Percentiles rank a stretch among this genome's conserved stretches.
These are phyloP conservation scores for Lophiostoma macrostomum DNA, from an alignment of 495 filamentous ascomycete genomes.

Conservation along the genomic window DNA sequence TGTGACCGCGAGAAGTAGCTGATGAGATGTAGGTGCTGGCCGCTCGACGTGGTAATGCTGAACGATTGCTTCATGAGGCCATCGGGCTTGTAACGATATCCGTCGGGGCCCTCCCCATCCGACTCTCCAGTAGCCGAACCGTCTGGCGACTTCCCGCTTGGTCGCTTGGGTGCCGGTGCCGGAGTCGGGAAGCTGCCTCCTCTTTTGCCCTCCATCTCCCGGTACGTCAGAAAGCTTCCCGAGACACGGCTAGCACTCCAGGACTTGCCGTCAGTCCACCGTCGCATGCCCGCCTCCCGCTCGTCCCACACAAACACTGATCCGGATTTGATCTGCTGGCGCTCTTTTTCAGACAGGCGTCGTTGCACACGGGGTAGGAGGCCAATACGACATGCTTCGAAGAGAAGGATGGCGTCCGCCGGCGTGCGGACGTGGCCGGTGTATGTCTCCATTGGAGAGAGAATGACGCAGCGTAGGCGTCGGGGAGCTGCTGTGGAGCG, in stretches of 20 bases:
- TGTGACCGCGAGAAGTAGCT: constrained; percentile 88
- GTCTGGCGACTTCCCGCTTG: constrained; percentile 68
- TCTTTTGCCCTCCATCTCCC: constrained; percentile 98
- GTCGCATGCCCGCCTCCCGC: constrained; percentile 93
- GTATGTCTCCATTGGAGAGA: constrained; percentile 82
- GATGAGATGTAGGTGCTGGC: constrained; percentile 93
- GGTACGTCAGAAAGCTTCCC: constrained; percentile 94
- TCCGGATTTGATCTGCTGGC: constrained; percentile 88
- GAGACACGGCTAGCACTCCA: constrained; percentile 98
- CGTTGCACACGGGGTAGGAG: constrained; percentile 88
- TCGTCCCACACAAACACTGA: constrained; percentile 99
- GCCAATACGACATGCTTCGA: constrained; percentile 91
- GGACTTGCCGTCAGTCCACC: constrained; percentile 98
- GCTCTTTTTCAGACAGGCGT: constrained; percentile 92
- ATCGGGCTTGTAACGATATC: constrained; percentile 95
- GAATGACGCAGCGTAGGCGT: neutral
- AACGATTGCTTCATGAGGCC: constrained; percentile 99
- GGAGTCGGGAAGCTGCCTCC: constrained; percentile 57
- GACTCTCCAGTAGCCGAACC: constrained; percentile 27
- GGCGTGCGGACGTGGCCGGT: constrained; percentile 88
- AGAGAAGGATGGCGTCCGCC: constrained; percentile 91
- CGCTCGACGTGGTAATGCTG: constrained; percentile 88
- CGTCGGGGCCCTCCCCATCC: constrained; percentile 79
- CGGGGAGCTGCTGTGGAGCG: neutral
- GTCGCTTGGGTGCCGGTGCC: constrained; percentile 33